Conservation (phyloP, 2,329 filamentous ascomycete genomes). For the Diaporthe longicolla region DNA sequence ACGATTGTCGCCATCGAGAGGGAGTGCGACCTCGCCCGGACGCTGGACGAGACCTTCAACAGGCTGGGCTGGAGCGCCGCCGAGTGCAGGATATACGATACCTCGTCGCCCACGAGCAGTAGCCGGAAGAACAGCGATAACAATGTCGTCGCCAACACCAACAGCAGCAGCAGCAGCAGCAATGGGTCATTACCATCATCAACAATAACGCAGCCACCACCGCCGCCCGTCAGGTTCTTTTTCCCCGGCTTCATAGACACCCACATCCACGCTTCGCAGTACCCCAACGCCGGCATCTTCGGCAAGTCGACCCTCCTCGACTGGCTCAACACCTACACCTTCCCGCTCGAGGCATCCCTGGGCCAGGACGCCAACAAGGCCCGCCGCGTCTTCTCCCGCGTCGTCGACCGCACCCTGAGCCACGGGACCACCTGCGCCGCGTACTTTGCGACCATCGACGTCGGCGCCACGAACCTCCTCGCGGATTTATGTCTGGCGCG, state of each 20-base stretch:
- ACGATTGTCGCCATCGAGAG: slow-evolving; percentile 64
- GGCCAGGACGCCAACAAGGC: slow-evolving; percentile 71
- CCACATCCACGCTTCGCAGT: slow-evolving; percentile 95
- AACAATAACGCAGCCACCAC: neutral
- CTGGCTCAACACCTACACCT: slow-evolving; percentile 96
- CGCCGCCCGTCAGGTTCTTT: slow-evolving; percentile 74
- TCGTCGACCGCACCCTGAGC: slow-evolving; percentile 83
- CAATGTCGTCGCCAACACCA: neutral
- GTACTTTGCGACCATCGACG: slow-evolving; percentile 95
- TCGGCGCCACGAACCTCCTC: slow-evolving; percentile 90
- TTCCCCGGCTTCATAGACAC: slow-evolving; percentile 93
- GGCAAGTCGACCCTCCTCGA: slow-evolving; percentile 92
- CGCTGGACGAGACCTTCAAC: slow-evolving; percentile 53
- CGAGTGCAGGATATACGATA: slow-evolving; percentile 55
- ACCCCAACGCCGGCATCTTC: slow-evolving; percentile 94
- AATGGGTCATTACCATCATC: neutral
- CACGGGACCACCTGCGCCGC: slow-evolving; percentile 94
- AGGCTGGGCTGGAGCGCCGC: slow-evolving; percentile 60
- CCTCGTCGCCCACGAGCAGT: neutral
- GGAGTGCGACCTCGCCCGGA: slow-evolving; percentile 52
- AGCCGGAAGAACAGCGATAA: neutral
- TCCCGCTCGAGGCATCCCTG: slow-evolving; percentile 89
- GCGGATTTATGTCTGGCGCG: slow-evolving; percentile 83
- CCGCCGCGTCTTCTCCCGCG: slow-evolving; percentile 79
- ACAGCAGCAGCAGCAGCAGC: neutral